Conservation (phyloP, 805 yeast species). For the Metschnikowia chrysomelidarum region DNA sequence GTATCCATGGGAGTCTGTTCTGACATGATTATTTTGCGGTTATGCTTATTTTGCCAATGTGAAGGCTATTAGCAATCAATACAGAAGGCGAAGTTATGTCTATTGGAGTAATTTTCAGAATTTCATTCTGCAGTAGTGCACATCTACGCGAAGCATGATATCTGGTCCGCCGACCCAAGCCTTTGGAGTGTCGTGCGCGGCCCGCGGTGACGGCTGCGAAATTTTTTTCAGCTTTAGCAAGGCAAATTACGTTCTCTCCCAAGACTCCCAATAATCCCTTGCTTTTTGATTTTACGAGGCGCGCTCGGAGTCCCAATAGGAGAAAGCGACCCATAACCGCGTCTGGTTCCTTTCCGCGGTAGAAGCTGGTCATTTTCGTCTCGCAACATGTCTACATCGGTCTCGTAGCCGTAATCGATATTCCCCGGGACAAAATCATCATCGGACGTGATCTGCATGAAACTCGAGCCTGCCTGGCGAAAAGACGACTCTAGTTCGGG, state of each 20-base stretch:
- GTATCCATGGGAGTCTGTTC: slow-evolving; percentile 26
- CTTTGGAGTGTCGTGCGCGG: slow-evolving; percentile 5
- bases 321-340: slow-evolving; percentile 11
- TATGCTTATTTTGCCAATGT: no score
- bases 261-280: slow-evolving; percentile 18
- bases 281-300: slow-evolving; percentile 27
- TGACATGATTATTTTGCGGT: slow-evolving; percentile 27
- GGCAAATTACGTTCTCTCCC: slow-evolving; percentile 27
- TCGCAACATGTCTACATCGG: slow-evolving; percentile 37
- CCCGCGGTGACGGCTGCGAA: background rate
- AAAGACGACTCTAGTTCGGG: slow-evolving; percentile 8
- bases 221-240: slow-evolving; percentile 2
- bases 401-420: slow-evolving; percentile 42
- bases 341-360: slow-evolving; percentile 21
- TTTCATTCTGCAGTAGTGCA: no score
- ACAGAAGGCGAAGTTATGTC: no score
- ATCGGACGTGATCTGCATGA: slow-evolving; percentile 36
- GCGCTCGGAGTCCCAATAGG: slow-evolving; percentile 19
- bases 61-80: no score
- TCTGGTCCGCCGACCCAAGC: no score
- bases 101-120: no score
- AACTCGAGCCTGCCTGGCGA: slow-evolving; percentile 26
- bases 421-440: slow-evolving; percentile 22
- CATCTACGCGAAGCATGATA: no score
- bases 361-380: slow-evolving; percentile 32